These are phyloP conservation scores for Termitomyces sp. DNA, from an alignment of 768 basidiomycete species.

Conservation along the genomic window DNA sequence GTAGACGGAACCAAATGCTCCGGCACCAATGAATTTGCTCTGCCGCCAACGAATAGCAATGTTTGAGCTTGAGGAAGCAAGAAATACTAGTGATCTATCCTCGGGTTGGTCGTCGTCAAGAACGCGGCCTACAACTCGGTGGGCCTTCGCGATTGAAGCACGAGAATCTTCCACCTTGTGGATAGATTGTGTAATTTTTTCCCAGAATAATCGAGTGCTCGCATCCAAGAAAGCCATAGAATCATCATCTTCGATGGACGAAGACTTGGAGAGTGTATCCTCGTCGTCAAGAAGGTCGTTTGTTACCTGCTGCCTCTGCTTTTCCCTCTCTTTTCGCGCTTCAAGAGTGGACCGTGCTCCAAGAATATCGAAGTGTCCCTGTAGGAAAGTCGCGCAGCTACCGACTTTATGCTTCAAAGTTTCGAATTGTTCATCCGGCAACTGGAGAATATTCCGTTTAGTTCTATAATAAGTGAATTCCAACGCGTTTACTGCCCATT, in stretches of 20 bases:
- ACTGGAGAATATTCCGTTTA: conserved; percentile 81
- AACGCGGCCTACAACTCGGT: conserved; percentile 82
- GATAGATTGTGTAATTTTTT: conserved; percentile 55
- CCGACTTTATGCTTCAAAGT: conserved; percentile 89
- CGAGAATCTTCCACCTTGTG: conserved; percentile 63
- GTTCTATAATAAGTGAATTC: conserved; percentile 90
- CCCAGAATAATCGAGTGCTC: conserved; percentile 72
- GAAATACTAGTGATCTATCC: conserved; percentile 88
- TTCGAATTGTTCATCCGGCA: conserved; percentile 86
- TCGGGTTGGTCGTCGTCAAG: conserved; percentile 91
- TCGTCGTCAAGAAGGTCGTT: conserved; percentile 39
- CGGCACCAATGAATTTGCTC: conserved; percentile 96
- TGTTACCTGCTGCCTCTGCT: conserved; percentile 54
- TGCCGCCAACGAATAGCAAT: conserved; percentile 98
- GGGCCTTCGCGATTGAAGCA: conserved; percentile 54
- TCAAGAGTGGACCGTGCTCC: conserved; percentile 87
- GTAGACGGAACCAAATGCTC: conserved; percentile 99
- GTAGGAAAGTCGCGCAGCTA: conserved; percentile 93
- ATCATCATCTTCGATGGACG: conserved; percentile 31
- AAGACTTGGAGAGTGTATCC: conserved; percentile 37
- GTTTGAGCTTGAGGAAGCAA: conserved; percentile 93
- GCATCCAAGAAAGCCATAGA: conserved; percentile 49
- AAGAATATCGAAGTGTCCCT: conserved; percentile 96
- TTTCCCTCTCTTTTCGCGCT: conserved; percentile 86
- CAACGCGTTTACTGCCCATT: conserved; percentile 95